Evolutionary conservation across 192 early-diverging fungal genomes (phyloP), one percentile per base, ranked within the genome.

Genomic region (Chytriomyces hyalinus): DNA sequence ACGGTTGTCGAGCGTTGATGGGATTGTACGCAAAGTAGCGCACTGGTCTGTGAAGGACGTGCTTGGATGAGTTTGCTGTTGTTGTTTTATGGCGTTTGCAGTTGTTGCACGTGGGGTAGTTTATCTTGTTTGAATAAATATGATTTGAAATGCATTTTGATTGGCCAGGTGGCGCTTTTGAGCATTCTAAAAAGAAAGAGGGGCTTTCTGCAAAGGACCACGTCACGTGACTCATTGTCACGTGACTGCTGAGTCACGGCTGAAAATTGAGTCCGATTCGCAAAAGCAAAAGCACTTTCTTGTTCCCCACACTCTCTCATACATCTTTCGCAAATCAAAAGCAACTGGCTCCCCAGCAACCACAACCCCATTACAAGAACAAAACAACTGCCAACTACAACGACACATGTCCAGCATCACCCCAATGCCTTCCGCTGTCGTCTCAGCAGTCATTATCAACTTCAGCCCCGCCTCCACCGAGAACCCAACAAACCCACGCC

Each of bases 31-130:
- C 22, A 60, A 63, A 44, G 71, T 73, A 6, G 53, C 24, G 7
- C 8, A 15, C 7, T 73, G 71, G 71, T 44, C 13, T 0, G 71
- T 73, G 13, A 73, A 24, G 71, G 47, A 73, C 61, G 71, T 73
- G 43, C 17, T 73, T 13, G 53, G 20, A 57, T 57, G 71, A 64
- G 15, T 3, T 0, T 4, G 0, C 1, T 64, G 62, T 17, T 24
- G 66, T 44, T 46, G 11, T 46, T 22, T 26, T 3, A 6, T 26
- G 2, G n/a, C 4, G 63, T 17, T 28, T 65, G 20, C 3, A 28
- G 24, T 26, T 0, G 24, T 26, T 26, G 24, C 11, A 13, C n/a
- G 11, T 65, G n/a, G 13, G 26, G 1, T 64, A 2, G 26, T 15
- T 22, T 13, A 57, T 57, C 13, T 57, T 57, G 15, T 65, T 28